Evolutionary conservation across 352 stramenopile genomes (phyloP), one percentile per base, ranked within the genome.

Genomic region (Phytopythium litorale): DNA sequence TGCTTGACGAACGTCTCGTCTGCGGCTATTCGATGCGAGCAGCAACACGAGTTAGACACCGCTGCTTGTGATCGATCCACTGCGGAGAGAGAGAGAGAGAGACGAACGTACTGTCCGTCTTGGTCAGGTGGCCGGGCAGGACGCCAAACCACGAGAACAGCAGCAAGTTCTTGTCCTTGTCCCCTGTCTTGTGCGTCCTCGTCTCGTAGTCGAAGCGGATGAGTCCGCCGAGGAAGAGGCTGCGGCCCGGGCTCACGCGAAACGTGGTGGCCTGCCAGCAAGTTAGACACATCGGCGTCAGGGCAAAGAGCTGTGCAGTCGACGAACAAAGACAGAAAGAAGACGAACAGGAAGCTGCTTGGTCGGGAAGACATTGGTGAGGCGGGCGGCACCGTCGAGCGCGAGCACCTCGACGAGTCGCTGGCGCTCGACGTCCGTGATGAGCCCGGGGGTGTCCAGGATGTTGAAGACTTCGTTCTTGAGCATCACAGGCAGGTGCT

Each of bases 61-160:
- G 25, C 13, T n/a, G 18, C 45, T 30, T 21, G n/a, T 9, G 45
- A 64, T 13, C 28, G 12, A 32, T 28, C n/a, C 15, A 30, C 28
- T 68, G 28, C 28, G 28, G 28, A 32, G 28, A 32, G 53, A 40
- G 25, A 18, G 32, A 13, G 4, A 19, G 8, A 38, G 8, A 58
- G n/a, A 53, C 32, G 25, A 37, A 75, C 82, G 58, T 84, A 94
- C 86, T 78, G 32, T 79, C 79, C 56, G 84, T 95, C 46, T 86
- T 95, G 35, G 80, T 88, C 35, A 91, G 71, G 58, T 95, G 86
- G 5, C 86, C 82, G n/a, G 86, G 86, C 19, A 95, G 58, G 33
- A 95, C 82, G n/a, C 86, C 86, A 55, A 91, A 89, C 84, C 84
- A 95, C 40, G 84, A 81, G 58, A 95, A 62, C 30, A 95, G 64